Percentiles rank a stretch among this genome's conserved stretches.
These are phyloP conservation scores for Chalaropsis ovoidea DNA, from an alignment of 2,329 filamentous ascomycete genomes.

Conservation along the genomic window DNA sequence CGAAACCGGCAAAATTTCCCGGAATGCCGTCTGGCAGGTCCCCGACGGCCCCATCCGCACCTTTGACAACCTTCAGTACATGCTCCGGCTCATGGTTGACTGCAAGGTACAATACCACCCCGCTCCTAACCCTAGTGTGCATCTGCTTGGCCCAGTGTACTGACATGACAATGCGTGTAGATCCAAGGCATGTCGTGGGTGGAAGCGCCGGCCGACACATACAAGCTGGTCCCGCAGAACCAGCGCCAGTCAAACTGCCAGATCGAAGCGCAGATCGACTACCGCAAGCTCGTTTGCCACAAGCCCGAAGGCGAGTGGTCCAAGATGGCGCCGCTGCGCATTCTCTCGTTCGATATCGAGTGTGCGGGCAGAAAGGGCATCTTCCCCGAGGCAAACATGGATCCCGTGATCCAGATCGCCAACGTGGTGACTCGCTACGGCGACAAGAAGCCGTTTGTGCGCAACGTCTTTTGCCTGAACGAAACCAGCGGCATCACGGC, in stretches of 20 bases:
- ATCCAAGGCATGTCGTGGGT: constrained; percentile 98
- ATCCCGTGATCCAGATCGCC: constrained; percentile 96
- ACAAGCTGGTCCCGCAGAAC: constrained; percentile 55
- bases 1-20: constrained; percentile 69
- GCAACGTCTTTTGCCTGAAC: constrained; percentile 93
- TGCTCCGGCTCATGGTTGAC: constrained; percentile 96
- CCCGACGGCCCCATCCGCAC: constrained; percentile 64
- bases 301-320: constrained; percentile 88
- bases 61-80: constrained; percentile 92
- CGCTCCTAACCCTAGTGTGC: too few relatives aligned
- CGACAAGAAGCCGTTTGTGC: constrained; percentile 88
- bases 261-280: constrained; percentile 81
- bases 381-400: constrained; percentile 83
- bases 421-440: constrained; percentile 92
- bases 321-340: constrained; percentile 89
- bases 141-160: background rate
- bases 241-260: constrained; percentile 85
- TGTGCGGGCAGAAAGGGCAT: constrained; percentile 95
- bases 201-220: constrained; percentile 65
- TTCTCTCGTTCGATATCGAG: constrained; percentile 96
- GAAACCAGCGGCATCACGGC: constrained; percentile 89
- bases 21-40: constrained; percentile 78
- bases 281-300: constrained; percentile 74
- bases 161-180: constrained; percentile 35
- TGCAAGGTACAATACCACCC: constrained; percentile 52